Percentiles rank a stretch among this genome's conserved stretches.
Conservation (phyloP, 805 yeast species). For the Pichia membranifaciens region DNA sequence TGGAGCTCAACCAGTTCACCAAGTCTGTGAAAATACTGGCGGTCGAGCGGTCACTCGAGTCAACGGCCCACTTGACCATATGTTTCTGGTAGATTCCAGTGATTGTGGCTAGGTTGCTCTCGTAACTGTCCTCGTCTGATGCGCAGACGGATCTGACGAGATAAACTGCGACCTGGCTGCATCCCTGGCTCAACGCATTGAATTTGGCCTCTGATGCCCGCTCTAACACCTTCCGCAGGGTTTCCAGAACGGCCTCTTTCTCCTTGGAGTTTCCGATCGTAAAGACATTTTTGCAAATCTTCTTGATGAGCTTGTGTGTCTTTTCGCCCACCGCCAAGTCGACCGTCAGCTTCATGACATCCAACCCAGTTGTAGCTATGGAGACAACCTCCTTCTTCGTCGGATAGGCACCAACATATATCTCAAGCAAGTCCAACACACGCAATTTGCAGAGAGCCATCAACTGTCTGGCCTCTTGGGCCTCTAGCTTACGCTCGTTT, state of each 20-base stretch:
- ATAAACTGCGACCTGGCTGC: conserved; percentile 61
- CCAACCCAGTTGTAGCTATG: conserved; percentile 51
- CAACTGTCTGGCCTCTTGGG: conserved; percentile 71
- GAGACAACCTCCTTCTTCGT: conserved; percentile 36
- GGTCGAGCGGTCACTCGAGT: conserved; percentile 41
- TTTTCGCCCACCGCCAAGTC: conserved; percentile 68
- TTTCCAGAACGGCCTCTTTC: conserved; percentile 15
- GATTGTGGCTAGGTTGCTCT: conserved; percentile 36
- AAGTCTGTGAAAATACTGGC: conserved; percentile 67
- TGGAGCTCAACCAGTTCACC: conserved; percentile 70
- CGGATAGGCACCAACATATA: conserved; percentile 45
- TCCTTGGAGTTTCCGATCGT: conserved; percentile 25
- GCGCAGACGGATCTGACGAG: conserved; percentile 50
- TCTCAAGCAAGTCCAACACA: conserved; percentile 69
- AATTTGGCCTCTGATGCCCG: conserved; percentile 39
- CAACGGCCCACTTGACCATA: conserved; percentile 55
- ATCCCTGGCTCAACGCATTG: conserved; percentile 49
- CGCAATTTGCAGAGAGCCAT: conserved; percentile 75
- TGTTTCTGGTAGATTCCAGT: conserved; percentile 51
- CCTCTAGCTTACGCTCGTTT: conserved; percentile 64
- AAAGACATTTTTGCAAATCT: conserved; percentile 42
- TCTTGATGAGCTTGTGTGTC: conserved; percentile 67
- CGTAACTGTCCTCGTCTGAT: conserved; percentile 25
- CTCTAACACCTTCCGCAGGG: conserved; percentile 39
- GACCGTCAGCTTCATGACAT: conserved; percentile 57